Conservation (phyloP, 2,329 filamentous ascomycete species). For the Penicillium olsonii region DNA sequence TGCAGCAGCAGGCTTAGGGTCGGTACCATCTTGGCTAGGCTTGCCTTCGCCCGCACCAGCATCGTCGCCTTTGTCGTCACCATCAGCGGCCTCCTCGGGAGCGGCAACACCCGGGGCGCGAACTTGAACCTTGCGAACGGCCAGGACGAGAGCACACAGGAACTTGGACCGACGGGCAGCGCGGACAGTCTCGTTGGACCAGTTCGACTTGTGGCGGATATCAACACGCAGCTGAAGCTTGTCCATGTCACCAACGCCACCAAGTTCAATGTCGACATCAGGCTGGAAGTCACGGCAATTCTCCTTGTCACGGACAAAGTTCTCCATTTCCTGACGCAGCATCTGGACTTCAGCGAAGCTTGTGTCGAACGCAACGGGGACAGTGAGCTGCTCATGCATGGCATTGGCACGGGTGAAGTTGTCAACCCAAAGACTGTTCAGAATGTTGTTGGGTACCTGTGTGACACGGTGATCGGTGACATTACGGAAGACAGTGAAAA, state of each 20-base stretch:
- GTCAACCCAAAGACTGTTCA: constrained; percentile 93
- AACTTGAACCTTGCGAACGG: constrained; percentile 85
- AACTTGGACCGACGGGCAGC: constrained; percentile 87
- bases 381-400: constrained; percentile 81
- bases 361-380: constrained; percentile 84
- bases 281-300: constrained; percentile 90
- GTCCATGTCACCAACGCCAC: constrained; percentile 79
- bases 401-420: constrained; percentile 88
- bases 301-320: constrained; percentile 78
- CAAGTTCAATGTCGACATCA: constrained; percentile 76
- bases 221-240: constrained; percentile 81
- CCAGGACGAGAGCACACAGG: constrained; percentile 87
- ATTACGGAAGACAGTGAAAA: constrained; percentile 89
- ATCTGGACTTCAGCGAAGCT: constrained; percentile 86
- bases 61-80: constrained; percentile 67
- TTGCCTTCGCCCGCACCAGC: constrained; percentile 51
- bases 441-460: constrained; percentile 84
- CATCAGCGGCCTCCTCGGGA: constrained; percentile 43
- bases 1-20: constrained; percentile 4
- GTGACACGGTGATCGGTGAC: constrained; percentile 77
- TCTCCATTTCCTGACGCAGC: constrained; percentile 79
- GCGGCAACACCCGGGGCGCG: constrained; percentile 74
- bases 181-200: constrained; percentile 82
- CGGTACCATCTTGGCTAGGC: constrained; percentile 8
- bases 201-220: constrained; percentile 90